Percentiles rank a stretch among this genome's conserved stretches.
Conservation (phyloP, 768 basidiomycete genomes). For the Boletus pseudo-olivaceus region DNA sequence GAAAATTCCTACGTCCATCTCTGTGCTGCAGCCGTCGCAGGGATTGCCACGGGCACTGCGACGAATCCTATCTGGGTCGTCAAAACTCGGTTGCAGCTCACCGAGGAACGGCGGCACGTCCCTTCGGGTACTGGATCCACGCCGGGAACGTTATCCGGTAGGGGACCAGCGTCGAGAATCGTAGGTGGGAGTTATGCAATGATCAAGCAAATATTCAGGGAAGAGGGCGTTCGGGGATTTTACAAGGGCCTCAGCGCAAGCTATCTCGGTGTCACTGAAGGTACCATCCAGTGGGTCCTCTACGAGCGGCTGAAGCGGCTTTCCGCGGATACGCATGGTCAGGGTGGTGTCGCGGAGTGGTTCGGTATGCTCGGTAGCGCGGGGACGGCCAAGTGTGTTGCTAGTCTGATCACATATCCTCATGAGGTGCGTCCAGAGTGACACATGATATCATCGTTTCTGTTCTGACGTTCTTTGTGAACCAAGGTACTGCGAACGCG, state of each 20-base stretch:
- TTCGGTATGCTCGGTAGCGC: conserved; percentile 83
- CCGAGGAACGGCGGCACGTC: conserved; percentile 27
- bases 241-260: conserved; percentile 96
- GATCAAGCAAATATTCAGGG: conserved; percentile 69
- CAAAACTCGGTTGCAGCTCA: conserved; percentile 91
- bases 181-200: conserved; percentile 55
- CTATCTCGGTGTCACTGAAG: conserved; percentile 93
- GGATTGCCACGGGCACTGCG: conserved; percentile 79
- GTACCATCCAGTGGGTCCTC: conserved; percentile 95
- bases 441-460: neutral
- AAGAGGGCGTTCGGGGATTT: conserved; percentile 84
- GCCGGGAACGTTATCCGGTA: neutral
- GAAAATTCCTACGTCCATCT: conserved; percentile 90
- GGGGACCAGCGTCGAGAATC: conserved; percentile 23
- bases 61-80: conserved; percentile 99
- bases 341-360: conserved; percentile 65
- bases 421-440: conserved; percentile 71
- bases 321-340: conserved; percentile 49
- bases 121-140: neutral
- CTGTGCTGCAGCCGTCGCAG: conserved; percentile 78
- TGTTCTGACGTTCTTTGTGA: neutral
- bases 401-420: conserved; percentile 94
- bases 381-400: conserved; percentile 90
- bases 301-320: conserved; percentile 89
- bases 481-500: conserved; percentile 85